phyloP scores from a whole-genome alignment of 2,329 filamentous ascomycete species.

The Diaporthe eres region DNA sequence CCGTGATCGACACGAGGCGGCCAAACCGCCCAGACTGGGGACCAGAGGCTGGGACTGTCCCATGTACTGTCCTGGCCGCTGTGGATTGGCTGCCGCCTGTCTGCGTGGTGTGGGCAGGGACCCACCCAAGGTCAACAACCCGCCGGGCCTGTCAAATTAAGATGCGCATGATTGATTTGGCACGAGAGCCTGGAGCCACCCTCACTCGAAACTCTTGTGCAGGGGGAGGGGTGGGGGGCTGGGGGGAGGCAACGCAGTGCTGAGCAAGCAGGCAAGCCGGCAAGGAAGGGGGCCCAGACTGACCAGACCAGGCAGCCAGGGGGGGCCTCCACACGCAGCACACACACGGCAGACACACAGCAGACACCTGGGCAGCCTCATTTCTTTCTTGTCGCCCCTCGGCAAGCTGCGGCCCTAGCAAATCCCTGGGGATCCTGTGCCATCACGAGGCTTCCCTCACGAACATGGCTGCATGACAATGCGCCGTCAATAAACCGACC shows the following conservation, averaged over 20 bases:
- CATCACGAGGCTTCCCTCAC: slow-evolving; percentile 41
- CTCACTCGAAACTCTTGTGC: slow-evolving; percentile 40
- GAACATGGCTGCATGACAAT: slow-evolving; percentile 37
- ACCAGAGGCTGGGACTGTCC: slow-evolving; percentile 29
- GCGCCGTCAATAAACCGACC: slow-evolving; percentile 33
- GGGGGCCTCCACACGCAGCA: slow-evolving; percentile 33
- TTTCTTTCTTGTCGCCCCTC: slow-evolving; percentile 34
- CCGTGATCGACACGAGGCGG: slow-evolving; percentile 41
- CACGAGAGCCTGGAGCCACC: slow-evolving; percentile 38
- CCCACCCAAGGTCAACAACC: slow-evolving; percentile 36
- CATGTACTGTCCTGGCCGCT: slow-evolving; percentile 23
- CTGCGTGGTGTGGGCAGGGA: slow-evolving; percentile 32
- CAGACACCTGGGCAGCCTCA: slow-evolving; percentile 37
- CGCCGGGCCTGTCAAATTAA: slow-evolving; percentile 40
- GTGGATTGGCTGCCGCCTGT: slow-evolving; percentile 17
- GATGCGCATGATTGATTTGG: slow-evolving; percentile 43
- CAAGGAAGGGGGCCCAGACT: slow-evolving; percentile 15
- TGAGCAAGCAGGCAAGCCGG: slow-evolving; percentile 11
- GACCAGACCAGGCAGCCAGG: slow-evolving; percentile 9
- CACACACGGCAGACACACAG: slow-evolving; percentile 29
- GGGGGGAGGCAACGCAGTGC: slow-evolving; percentile 17
- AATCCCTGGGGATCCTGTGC: slow-evolving; percentile 38
- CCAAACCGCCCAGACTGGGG: slow-evolving; percentile 35
- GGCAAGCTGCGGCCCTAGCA: slow-evolving; percentile 38
- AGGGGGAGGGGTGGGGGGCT: slow-evolving; percentile 7